phyloP scores from a whole-genome alignment of 805 yeast species.

The Suhomyces canberraensis region DNA sequence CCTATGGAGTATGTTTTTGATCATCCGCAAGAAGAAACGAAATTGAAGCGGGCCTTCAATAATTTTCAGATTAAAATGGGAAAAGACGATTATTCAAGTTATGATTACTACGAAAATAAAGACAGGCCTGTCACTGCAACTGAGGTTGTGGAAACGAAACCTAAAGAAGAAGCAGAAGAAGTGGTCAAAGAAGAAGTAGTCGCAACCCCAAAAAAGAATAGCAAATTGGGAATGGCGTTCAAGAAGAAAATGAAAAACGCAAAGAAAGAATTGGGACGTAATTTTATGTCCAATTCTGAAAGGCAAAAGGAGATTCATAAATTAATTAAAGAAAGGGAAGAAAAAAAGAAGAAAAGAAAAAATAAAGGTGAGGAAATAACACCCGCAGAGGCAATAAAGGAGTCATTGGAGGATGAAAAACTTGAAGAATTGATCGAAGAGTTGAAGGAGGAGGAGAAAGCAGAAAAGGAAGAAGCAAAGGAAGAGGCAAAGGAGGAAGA shows the following conservation, averaged over 20 bases:
- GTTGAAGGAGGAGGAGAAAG: constrained; percentile 2
- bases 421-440: constrained; percentile 4
- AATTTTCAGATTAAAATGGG: constrained; percentile 27
- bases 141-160: constrained; percentile 12
- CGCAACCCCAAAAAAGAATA: constrained; percentile 10
- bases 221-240: constrained; percentile 8
- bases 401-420: background rate
- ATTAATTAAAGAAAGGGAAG: constrained; percentile 4
- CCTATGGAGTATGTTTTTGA: constrained; percentile 42
- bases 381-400: constrained; percentile 4
- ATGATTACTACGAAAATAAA: constrained; percentile 31
- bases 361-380: constrained; percentile 4
- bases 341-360: constrained; percentile 5
- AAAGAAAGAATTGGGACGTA: constrained; percentile 21
- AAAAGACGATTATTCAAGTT: constrained; percentile 29
- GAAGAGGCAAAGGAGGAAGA: background rate
- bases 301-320: constrained; percentile 8
- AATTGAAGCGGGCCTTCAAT: constrained; percentile 24
- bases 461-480: constrained; percentile 6
- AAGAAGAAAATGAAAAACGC: constrained; percentile 19
- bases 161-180: constrained; percentile 15
- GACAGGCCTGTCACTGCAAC: constrained; percentile 14
- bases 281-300: constrained; percentile 10
- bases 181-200: constrained; percentile 2
- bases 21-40: constrained; percentile 15